Percentiles rank a stretch among this genome's conserved stretches.
Conservation (phyloP, 768 basidiomycete genomes). For the Porphyrellus cyaneotinctus region DNA sequence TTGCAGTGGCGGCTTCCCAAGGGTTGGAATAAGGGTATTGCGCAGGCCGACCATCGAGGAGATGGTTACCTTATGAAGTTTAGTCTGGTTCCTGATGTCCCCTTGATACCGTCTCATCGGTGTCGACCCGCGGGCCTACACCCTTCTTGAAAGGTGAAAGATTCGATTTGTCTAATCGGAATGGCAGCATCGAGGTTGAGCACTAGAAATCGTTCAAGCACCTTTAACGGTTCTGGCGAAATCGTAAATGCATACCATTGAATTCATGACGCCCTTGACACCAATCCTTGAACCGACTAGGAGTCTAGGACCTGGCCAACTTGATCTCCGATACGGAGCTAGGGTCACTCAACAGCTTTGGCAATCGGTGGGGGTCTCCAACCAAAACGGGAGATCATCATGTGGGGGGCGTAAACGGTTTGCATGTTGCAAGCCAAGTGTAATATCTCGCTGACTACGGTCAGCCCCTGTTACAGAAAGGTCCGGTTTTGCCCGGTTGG, state of each 20-base stretch:
- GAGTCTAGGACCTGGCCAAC: background rate
- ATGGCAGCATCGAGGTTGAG: conserved; percentile 13
- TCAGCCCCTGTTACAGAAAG: too few relatives aligned
- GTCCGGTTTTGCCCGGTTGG: too few relatives aligned
- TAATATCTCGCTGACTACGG: too few relatives aligned
- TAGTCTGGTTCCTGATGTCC: too few relatives aligned
- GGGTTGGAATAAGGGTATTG: too few relatives aligned
- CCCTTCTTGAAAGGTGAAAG: conserved; percentile 18
- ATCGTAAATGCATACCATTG: background rate
- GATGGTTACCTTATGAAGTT: too few relatives aligned
- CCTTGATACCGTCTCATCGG: too few relatives aligned
- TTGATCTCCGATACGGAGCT: background rate
- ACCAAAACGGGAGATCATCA: conserved; percentile 3
- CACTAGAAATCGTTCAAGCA: background rate
- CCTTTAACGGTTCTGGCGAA: background rate
- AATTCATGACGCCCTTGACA: background rate
- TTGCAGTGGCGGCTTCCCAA: too few relatives aligned
- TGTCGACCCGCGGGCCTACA: conserved; percentile 13
- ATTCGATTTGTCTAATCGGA: conserved; percentile 10
- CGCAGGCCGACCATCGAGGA: too few relatives aligned
- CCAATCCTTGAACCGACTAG: background rate
- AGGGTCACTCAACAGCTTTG: too few relatives aligned
- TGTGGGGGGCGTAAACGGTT: conserved; percentile 10
- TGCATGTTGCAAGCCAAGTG: conserved; percentile 5
- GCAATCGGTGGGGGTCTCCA: too few relatives aligned